phyloP scores from a whole-genome alignment of 495 filamentous ascomycete genomes.

The Podospora appendiculata region DNA sequence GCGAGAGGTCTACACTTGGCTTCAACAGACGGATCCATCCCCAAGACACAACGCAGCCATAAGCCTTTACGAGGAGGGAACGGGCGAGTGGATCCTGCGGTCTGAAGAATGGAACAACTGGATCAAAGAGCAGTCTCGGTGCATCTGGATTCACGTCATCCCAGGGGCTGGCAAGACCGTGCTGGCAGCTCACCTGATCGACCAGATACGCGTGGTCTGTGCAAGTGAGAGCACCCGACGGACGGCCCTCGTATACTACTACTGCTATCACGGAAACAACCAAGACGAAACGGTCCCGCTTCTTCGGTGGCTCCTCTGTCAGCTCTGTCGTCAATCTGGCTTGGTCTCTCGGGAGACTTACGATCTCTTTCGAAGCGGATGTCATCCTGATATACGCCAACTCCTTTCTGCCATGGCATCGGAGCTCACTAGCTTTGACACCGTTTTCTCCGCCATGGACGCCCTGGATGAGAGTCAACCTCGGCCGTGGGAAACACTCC shows the following conservation, averaged over 20 bases:
- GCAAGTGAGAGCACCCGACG: not conserved
- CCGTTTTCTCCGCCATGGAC: constrained; percentile 21
- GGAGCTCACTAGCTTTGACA: not conserved
- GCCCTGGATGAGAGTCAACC: constrained; percentile 24
- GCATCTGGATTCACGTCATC: constrained; percentile 30
- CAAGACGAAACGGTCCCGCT: constrained; percentile 24
- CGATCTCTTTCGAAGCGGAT: not conserved
- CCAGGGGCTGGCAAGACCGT: constrained; percentile 35
- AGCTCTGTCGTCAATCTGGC: constrained; percentile 21
- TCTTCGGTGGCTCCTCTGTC: constrained; percentile 19
- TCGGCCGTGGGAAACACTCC: constrained; percentile 10
- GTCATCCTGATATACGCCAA: not conserved
- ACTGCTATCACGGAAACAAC: constrained; percentile 27
- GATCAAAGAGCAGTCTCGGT: constrained; percentile 9
- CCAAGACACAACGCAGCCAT: constrained; percentile 9
- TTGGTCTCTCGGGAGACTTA: constrained; percentile 12
- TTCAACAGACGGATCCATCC: not conserved
- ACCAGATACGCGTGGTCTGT: constrained; percentile 14
- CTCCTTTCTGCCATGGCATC: constrained; percentile 4
- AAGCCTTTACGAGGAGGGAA: constrained; percentile 12
- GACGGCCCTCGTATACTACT: constrained; percentile 22
- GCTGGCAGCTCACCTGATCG: constrained; percentile 24
- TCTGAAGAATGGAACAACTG: constrained; percentile 14
- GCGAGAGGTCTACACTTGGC: not conserved
- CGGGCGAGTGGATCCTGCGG: constrained; percentile 18